Base-by-base conservation (phyloP, 805 yeast species). In the Yarrowia sp. region DNA sequence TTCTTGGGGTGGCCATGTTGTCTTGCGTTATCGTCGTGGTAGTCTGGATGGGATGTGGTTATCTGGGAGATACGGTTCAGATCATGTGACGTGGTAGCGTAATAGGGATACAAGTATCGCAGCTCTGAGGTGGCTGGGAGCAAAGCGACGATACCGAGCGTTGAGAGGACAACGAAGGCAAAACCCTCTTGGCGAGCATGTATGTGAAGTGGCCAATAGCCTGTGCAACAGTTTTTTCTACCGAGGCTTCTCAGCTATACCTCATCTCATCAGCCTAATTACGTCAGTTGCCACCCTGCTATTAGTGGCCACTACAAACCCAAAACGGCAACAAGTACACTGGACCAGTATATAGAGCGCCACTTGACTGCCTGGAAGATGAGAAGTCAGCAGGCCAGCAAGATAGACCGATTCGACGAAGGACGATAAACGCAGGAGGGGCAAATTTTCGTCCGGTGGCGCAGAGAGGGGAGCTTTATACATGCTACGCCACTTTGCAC, bases 1-100 rank as follows among this genome's bases (percentile, higher is more conserved):
- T 60, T 46, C 71, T 62, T 19, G 71, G 71, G 12, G 69, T 68
- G 64, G 62, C 32, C 62, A 59, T 59, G 42, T 14, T 47, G 56
- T 47, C 14, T 32, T 47, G 51, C 25, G 56, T 31, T 47, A 47
- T 47, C 56, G 39, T 32, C 21, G 39, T 47, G 22, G 39, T 6
- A 14, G 41, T 44, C 22, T 18, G 51, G n/a, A 27, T 32, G 39
- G 38, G 38, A 32, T 32, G 56, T 32, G 56, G 56, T 47, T 47
- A 47, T 31, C 56, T 47, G 56, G 56, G 58, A 51, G 58, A 51
- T 51, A 51, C 42, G 16, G 58, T 51, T 51, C 58, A 24, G 39
- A 33, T 51, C 58, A 51, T 51, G 58, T 51, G 58, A 49, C 41
- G 58, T 49, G 58, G 39, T 16, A 9, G 46, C 46, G 46, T 41